phyloP scores from a whole-genome alignment of 495 filamentous ascomycete species.

The Aeminium ludgeri region DNA sequence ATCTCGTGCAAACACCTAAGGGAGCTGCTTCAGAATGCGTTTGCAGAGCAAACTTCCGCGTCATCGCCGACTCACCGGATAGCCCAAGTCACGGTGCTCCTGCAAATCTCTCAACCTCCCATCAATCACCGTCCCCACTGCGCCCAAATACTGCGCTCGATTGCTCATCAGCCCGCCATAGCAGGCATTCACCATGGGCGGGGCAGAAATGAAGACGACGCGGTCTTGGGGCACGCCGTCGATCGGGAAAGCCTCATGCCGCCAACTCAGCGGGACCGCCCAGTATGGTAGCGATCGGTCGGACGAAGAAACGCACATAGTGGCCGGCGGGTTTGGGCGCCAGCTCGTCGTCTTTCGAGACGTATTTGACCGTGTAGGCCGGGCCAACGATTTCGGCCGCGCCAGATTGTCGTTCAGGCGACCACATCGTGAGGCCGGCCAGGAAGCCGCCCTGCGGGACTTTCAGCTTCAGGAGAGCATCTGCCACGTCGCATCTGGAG shows the following conservation, averaged over 20 bases:
- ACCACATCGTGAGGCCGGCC: conserved; percentile 38
- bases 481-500: conserved; percentile 32
- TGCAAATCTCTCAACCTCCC: conserved; percentile 41
- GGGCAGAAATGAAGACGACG: conserved; percentile 41
- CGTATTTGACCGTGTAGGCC: conserved; percentile 41
- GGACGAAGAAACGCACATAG: conserved; percentile 25
- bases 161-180: conserved; percentile 45
- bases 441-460: conserved; percentile 42
- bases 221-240: conserved; percentile 35
- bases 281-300: no score
- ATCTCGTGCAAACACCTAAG: conserved; percentile 32
- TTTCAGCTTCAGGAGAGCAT: conserved; percentile 44
- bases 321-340: conserved; percentile 30
- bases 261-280: no score
- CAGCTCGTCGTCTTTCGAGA: conserved; percentile 26
- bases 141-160: conserved; percentile 29
- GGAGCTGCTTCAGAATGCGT: not conserved
- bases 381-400: conserved; percentile 39
- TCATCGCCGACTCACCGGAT: conserved; percentile 22
- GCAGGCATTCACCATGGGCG: conserved; percentile 36
- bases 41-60: not conserved
- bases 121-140: conserved; percentile 36
- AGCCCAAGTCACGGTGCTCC: conserved; percentile 38
- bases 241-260: conserved; percentile 24
- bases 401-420: conserved; percentile 34